Evolutionary conservation across 495 filamentous ascomycete species (phyloP).

Genomic region (Cairneyella variabilis): DNA sequence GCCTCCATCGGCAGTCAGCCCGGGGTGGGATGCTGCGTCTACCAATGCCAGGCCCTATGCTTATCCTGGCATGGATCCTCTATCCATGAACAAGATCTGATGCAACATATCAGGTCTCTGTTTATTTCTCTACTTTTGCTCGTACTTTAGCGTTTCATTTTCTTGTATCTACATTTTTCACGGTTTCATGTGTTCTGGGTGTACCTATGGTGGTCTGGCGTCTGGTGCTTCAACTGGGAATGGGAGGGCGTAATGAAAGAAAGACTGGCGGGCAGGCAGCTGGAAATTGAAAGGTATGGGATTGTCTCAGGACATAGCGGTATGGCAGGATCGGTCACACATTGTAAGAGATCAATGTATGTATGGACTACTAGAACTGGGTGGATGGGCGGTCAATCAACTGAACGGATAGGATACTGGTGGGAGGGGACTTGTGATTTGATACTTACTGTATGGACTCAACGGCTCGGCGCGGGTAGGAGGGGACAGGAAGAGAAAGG

Average conservation of each 20-base stretch:
- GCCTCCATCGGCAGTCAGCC: slow-evolving; percentile 34
- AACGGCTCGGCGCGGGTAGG: too few species aligned
- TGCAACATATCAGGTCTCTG: neutral
- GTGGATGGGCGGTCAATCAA: too few species aligned
- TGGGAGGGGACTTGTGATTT: too few species aligned
- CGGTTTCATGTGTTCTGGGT: neutral
- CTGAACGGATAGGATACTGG: too few species aligned
- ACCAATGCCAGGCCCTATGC: slow-evolving; percentile 27
- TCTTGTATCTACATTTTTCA: slow-evolving; percentile 17
- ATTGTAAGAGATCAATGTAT: too few species aligned
- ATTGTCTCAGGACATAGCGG: too few species aligned
- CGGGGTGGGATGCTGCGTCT: slow-evolving; percentile 34
- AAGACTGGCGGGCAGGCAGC: too few species aligned
- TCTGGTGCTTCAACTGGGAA: neutral
- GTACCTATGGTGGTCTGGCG: neutral
- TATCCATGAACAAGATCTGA: slow-evolving; percentile 29
- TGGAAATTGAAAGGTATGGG: too few species aligned
- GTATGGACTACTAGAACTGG: too few species aligned
- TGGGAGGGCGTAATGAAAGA: neutral
- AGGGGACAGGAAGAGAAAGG: neutral
- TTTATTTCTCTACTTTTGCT: slow-evolving; percentile 6
- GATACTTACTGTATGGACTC: too few species aligned
- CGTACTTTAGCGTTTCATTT: slow-evolving; percentile 22
- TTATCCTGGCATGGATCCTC: slow-evolving; percentile 20
- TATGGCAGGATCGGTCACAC: too few species aligned